phyloP scores from a whole-genome alignment of 1,284 basidiomycete genomes.

The Gastroboletus turbinatus region DNA sequence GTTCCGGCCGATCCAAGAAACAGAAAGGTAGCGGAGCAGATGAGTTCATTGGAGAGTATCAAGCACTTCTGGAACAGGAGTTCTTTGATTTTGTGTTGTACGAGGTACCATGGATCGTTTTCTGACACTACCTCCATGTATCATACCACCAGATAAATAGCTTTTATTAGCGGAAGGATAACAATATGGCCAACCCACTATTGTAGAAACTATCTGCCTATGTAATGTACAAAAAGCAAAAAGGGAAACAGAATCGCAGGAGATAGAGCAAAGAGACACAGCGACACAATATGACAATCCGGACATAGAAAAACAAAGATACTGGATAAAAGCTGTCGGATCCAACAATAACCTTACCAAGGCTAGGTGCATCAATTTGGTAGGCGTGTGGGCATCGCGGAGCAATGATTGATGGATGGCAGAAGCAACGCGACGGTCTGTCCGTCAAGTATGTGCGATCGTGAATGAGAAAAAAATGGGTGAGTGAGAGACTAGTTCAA shows the following conservation, averaged over 20 bases:
- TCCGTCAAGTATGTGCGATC: constrained; percentile 23
- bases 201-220: constrained; percentile 44
- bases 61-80: constrained; percentile 89
- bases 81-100: constrained; percentile 92
- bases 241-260: constrained; percentile 13
- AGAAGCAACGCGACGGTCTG: constrained; percentile 18
- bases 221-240: constrained; percentile 38
- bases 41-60: constrained; percentile 85
- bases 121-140: constrained; percentile 35
- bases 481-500: constrained; percentile 14
- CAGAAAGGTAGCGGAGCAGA: constrained; percentile 44
- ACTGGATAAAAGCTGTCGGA: constrained; percentile 21
- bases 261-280: constrained; percentile 28
- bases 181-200: constrained; percentile 54
- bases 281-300: constrained; percentile 26
- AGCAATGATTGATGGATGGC: constrained; percentile 15
- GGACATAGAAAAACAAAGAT: constrained; percentile 17
- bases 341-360: constrained; percentile 17
- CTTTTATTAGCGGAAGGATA: constrained; percentile 46
- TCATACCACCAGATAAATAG: constrained; percentile 26
- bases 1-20: constrained; percentile 47
- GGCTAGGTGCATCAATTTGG: constrained; percentile 9
- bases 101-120: constrained; percentile 79
- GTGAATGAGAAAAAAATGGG: constrained; percentile 11
- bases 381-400: constrained; percentile 13